phyloP scores from a whole-genome alignment of 257 asterid genomes.

The Solanum piurae region DNA sequence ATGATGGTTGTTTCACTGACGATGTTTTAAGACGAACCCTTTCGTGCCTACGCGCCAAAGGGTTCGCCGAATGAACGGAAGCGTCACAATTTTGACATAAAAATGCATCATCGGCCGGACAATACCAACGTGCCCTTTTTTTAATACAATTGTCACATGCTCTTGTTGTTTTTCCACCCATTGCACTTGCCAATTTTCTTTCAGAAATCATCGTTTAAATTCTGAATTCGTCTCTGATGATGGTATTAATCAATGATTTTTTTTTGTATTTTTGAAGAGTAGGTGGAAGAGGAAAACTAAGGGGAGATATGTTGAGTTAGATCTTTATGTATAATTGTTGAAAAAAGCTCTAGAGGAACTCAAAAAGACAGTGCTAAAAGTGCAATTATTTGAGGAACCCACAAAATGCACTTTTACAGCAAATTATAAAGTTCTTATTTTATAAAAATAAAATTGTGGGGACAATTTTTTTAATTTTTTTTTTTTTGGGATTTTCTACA shows the following conservation, averaged over 20 bases:
- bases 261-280: background rate
- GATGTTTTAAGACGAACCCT: constrained; percentile 62
- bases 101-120: constrained; percentile 84
- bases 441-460: background rate
- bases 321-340: constrained; percentile 10
- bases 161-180: constrained; percentile 54
- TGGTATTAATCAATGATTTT: no score
- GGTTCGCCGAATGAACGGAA: constrained; percentile 75
- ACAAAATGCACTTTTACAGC: constrained; percentile 45
- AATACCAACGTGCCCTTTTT: constrained; percentile 65
- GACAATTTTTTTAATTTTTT: background rate
- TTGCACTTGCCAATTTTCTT: constrained; percentile 34
- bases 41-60: constrained; percentile 59
- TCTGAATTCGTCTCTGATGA: no score
- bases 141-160: constrained; percentile 64
- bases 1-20: constrained; percentile 6
- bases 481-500: constrained; percentile 13
- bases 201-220: constrained; percentile 29
- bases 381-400: constrained; percentile 48
- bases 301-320: background rate
- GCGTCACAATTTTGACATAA: constrained; percentile 65
- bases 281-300: background rate
- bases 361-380: constrained; percentile 1
- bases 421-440: background rate
- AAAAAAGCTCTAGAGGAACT: background rate